Conservation (phyloP, 257 asterid genomes). For the Phtheirospermum japonicum region DNA sequence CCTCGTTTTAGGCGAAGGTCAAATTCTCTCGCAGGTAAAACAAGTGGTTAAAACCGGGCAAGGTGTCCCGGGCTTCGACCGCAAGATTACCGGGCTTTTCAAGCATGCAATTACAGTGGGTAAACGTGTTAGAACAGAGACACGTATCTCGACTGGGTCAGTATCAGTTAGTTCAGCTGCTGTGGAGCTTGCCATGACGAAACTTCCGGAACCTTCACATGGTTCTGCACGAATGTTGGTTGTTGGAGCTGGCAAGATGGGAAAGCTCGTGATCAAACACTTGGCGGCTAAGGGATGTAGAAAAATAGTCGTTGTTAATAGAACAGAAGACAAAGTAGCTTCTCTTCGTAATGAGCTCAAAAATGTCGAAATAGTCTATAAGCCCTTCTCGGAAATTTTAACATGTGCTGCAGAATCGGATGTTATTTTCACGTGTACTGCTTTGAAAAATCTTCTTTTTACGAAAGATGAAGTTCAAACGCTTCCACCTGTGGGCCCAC, state of each 20-base stretch:
- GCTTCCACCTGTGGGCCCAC: slow-evolving; percentile 49
- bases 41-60: slow-evolving; percentile 80
- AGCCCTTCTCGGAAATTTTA: slow-evolving; percentile 51
- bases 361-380: slow-evolving; percentile 61
- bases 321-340: slow-evolving; percentile 73
- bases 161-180: slow-evolving; percentile 97
- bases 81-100: slow-evolving; percentile 73
- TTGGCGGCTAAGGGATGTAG: slow-evolving; percentile 76
- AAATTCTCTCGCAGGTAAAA: slow-evolving; percentile 89
- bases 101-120: slow-evolving; percentile 85
- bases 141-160: slow-evolving; percentile 77
- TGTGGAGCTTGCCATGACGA: slow-evolving; percentile 84
- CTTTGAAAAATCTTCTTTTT: slow-evolving; percentile 60
- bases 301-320: slow-evolving; percentile 71
- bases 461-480: slow-evolving; percentile 60
- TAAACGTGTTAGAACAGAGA: slow-evolving; percentile 86
- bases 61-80: slow-evolving; percentile 79
- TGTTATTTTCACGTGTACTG: slow-evolving; percentile 81
- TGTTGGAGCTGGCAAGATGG: slow-evolving; percentile 97
- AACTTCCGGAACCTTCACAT: slow-evolving; percentile 60
- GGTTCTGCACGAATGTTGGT: slow-evolving; percentile 58
- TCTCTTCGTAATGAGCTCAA: slow-evolving; percentile 57
- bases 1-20: slow-evolving; percentile 93
- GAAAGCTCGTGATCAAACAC: slow-evolving; percentile 86
- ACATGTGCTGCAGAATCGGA: slow-evolving; percentile 76